These are phyloP conservation scores for Pestalotiopsis sp. DNA, from an alignment of 2,329 filamentous ascomycete species.

Conservation along the genomic window DNA sequence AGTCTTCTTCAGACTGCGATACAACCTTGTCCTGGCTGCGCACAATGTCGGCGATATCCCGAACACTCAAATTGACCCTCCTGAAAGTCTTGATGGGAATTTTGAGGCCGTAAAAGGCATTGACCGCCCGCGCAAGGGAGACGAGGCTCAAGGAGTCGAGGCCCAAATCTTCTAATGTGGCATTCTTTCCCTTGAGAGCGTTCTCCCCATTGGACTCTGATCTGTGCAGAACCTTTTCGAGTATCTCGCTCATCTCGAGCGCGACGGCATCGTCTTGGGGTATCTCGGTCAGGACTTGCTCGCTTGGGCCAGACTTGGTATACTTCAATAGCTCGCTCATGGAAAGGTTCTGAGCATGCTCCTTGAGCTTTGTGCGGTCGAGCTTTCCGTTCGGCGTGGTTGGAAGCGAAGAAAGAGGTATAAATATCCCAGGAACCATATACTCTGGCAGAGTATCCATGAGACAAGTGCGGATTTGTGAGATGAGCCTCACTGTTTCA, in stretches of 20 bases:
- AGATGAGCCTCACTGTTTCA: background rate
- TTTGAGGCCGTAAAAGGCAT: constrained; percentile 5
- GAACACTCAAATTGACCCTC: background rate
- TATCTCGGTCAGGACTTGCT: constrained; percentile 2
- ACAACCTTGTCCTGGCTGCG: background rate
- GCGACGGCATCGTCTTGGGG: constrained; percentile 5
- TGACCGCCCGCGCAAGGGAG: background rate
- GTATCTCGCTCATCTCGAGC: constrained; percentile 10
- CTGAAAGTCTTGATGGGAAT: constrained; percentile 7
- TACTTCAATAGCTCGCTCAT: constrained; percentile 2
- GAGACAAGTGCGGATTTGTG: background rate
- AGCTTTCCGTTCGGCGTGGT: background rate
- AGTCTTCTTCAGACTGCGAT: background rate
- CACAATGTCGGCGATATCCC: constrained; percentile 5
- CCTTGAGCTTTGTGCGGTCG: background rate
- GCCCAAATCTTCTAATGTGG: constrained; percentile 1
- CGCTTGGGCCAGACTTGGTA: background rate
- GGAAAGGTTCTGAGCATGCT: background rate
- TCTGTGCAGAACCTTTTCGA: background rate
- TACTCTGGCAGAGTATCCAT: background rate
- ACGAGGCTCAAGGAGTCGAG: background rate
- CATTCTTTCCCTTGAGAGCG: constrained; percentile 6
- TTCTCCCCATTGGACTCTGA: background rate
- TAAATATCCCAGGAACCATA: background rate
- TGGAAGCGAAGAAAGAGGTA: background rate